Evolutionary conservation across 306 rosid species (phyloP), one percentile per base, ranked within the genome.

Genomic region (Cucurbita moschata): DNA sequence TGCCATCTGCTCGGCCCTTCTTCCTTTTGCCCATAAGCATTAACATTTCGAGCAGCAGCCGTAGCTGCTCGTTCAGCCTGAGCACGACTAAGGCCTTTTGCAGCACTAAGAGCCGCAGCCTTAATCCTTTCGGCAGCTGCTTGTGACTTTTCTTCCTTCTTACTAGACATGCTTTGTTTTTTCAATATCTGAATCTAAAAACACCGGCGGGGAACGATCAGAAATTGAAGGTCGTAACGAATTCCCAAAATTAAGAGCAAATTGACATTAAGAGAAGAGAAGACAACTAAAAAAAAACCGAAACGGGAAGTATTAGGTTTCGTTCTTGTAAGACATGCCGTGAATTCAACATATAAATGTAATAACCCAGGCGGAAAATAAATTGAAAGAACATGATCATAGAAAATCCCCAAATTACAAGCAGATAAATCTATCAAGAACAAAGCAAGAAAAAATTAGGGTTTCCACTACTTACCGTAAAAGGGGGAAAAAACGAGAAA

Each of bases 1-100:
- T 95, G 99, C 99, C 99, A 95, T 89, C 99, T 85, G 86, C 99
- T 95, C 53, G 99, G 99, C n/a, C 99, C 97, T 84, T 95, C 99
- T 78, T 95, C 99, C 75, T 95, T 95, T 88, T 95, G 97, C 78
- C 99, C 99, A 80, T 95, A 95, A 65, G 99, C 99, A 75, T 95
- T 95, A 11, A 95, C 99, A 63, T 95, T 95, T 10, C 97, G 90
- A 6, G 97, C 96, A 0, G 97, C 99, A 6, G 99, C 95, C 9
- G 99, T 14, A 0, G 99, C 99, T 0, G 97, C 97, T 54, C 97
- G 82, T 79, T 94, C 99, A 0, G 99, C 99, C 83, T 94, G 99
- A 74, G 97, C 92, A 49, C 99, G 96, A 60, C 99, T 91, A 53
- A 95, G 96, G 39, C 99, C 99, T 78, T 95, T 95, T 0, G 99